These are phyloP conservation scores for Pleurozium schreberi DNA, from an alignment of 225 moss, liverwort and hornwort species.

Conservation along the genomic window DNA sequence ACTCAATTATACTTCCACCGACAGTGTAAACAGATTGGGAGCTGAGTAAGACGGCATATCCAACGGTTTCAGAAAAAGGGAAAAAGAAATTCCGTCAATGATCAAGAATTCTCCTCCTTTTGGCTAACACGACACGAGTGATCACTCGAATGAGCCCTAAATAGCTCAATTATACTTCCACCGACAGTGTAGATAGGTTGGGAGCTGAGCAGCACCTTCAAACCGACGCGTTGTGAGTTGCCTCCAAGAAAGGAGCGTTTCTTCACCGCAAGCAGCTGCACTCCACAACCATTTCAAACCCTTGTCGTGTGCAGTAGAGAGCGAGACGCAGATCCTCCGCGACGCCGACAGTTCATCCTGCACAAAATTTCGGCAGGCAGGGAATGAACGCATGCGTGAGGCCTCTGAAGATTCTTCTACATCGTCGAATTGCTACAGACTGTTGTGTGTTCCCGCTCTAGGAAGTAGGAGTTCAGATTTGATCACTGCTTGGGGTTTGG, in stretches of 20 bases:
- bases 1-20: neutral
- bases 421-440: neutral
- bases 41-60: neutral
- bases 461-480: neutral
- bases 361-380: neutral
- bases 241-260: too few relatives aligned
- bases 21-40: neutral
- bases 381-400: neutral
- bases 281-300: neutral
- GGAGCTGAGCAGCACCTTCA: neutral
- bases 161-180: neutral
- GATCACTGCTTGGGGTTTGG: neutral
- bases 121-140: neutral
- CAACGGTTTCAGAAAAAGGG: neutral
- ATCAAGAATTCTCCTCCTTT: neutral
- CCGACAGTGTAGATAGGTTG: neutral
- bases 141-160: neutral
- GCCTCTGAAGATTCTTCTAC: neutral
- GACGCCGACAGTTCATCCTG: neutral
- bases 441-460: neutral
- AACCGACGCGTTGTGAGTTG: neutral
- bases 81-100: neutral
- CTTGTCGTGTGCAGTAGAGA: neutral
- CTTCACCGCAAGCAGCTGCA: neutral
- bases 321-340: neutral